A percentile compares a stretch with the other conserved stretches of the same genome.
phyloP scores from a whole-genome alignment of 225 moss, liverwort and hornwort genomes.

The Neckera pumila region DNA sequence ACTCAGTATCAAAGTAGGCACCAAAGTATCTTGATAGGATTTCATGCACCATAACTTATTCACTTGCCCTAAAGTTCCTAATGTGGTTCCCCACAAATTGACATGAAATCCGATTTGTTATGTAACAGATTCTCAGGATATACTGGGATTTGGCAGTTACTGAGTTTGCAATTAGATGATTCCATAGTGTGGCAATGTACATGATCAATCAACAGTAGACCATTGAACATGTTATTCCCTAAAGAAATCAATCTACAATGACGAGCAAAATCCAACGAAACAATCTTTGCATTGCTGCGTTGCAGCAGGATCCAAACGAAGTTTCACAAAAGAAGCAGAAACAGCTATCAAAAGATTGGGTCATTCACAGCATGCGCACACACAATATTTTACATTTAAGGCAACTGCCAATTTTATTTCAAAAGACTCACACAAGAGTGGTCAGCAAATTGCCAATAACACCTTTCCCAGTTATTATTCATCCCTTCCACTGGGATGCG shows the following conservation, averaged over 20 bases:
- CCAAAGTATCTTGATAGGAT: too few relatives aligned
- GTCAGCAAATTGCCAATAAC: background rate
- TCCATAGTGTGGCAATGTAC: too few relatives aligned
- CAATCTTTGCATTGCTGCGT: background rate
- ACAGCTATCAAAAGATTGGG: background rate
- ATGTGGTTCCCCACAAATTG: background rate
- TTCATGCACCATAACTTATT: too few relatives aligned
- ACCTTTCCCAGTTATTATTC: background rate
- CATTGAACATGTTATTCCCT: too few relatives aligned
- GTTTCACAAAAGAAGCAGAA: background rate
- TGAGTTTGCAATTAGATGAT: background rate
- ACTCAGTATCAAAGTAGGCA: too few relatives aligned
- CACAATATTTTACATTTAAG: background rate
- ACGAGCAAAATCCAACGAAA: background rate
- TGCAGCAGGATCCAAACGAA: background rate
- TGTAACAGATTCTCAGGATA: background rate
- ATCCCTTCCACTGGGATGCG: background rate
- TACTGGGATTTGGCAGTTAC: background rate
- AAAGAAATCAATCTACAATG: background rate
- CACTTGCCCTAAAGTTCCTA: too few relatives aligned
- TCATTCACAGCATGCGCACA: background rate
- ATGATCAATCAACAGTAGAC: too few relatives aligned
- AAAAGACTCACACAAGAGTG: background rate
- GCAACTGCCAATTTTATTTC: constrained; percentile 16
- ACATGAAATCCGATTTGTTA: background rate